Evolutionary conservation across 1,284 basidiomycete genomes (phyloP).

Genomic region (Rhodotorula glutinis): DNA sequence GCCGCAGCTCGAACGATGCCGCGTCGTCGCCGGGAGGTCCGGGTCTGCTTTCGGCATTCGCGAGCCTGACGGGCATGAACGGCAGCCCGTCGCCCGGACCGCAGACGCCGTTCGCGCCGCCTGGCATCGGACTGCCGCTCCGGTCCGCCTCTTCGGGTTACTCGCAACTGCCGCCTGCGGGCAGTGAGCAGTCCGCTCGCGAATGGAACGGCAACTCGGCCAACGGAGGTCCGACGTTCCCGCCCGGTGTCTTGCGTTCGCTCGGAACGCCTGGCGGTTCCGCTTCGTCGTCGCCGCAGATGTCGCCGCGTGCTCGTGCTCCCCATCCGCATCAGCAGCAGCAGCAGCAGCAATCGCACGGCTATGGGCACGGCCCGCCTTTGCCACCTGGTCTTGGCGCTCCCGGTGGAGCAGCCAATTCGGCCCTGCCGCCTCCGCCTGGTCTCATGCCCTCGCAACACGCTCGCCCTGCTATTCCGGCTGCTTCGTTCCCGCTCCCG

Average conservation of each 20-base stretch:
- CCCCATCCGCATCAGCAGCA: slow-evolving; percentile 2
- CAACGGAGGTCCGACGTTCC: slow-evolving; percentile 20
- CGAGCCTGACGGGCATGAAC: slow-evolving; percentile 11
- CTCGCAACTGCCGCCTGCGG: not conserved
- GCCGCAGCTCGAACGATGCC: slow-evolving; percentile 16
- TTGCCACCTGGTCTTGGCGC: slow-evolving; percentile 6
- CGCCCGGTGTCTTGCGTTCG: slow-evolving; percentile 27
- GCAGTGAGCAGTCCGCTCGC: not conserved
- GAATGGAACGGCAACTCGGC: not conserved
- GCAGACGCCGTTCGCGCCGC: slow-evolving; percentile 29
- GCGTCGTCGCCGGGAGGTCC: slow-evolving; percentile 13
- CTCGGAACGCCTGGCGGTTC: slow-evolving; percentile 30
- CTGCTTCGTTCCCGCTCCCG: slow-evolving; percentile 38
- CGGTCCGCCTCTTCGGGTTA: not conserved
- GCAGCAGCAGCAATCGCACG: slow-evolving; percentile 4
- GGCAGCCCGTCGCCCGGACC: not conserved
- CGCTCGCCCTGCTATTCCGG: slow-evolving; percentile 22
- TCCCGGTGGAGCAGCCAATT: slow-evolving; percentile 18
- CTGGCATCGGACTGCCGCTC: slow-evolving; percentile 27
- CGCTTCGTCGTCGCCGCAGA: slow-evolving; percentile 30
- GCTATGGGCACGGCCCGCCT: slow-evolving; percentile 18
- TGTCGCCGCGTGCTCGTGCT: slow-evolving; percentile 27
- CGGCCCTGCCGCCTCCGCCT: slow-evolving; percentile 32
- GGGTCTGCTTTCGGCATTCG: slow-evolving; percentile 8
- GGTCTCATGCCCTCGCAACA: slow-evolving; percentile 22